These are phyloP conservation scores for Vanrija pseudolonga DNA, from an alignment of 1,284 basidiomycete species.

Conservation along the genomic window DNA sequence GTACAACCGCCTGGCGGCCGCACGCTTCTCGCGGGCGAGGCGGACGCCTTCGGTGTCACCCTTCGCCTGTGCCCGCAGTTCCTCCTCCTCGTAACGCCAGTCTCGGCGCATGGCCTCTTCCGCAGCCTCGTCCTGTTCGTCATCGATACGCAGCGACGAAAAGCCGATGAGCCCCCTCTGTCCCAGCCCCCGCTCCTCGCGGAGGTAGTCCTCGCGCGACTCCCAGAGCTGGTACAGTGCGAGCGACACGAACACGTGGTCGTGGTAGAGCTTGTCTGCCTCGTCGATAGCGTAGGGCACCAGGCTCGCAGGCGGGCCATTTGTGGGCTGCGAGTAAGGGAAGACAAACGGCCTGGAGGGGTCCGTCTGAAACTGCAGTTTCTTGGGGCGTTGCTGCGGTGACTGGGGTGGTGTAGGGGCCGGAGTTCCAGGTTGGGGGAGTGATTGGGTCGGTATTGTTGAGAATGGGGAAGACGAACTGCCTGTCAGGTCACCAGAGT, in stretches of 20 bases:
- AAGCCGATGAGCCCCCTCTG: constrained; percentile 56
- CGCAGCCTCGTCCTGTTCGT: constrained; percentile 46
- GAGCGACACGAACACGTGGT: constrained; percentile 85
- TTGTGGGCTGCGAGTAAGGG: constrained; percentile 70
- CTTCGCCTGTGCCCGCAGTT: constrained; percentile 53
- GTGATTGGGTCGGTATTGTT: constrained; percentile 4
- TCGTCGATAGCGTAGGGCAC: constrained; percentile 95
- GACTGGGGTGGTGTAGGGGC: constrained; percentile 84
- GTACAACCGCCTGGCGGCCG: constrained; percentile 77
- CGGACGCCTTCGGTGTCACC: constrained; percentile 59
- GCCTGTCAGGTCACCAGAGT: constrained; percentile 11
- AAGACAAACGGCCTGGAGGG: constrained; percentile 92
- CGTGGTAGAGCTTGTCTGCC: constrained; percentile 83
- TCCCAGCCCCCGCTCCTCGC: constrained; percentile 82
- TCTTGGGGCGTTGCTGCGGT: constrained; percentile 77
- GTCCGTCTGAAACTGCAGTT: constrained; percentile 98
- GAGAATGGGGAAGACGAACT: constrained; percentile 18
- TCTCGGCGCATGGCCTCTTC: constrained; percentile 59
- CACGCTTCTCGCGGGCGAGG: constrained; percentile 63
- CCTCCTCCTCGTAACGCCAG: constrained; percentile 60
- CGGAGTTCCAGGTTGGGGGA: constrained; percentile 66
- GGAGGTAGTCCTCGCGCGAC: constrained; percentile 90
- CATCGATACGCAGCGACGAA: constrained; percentile 38
- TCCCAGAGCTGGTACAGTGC: constrained; percentile 92
- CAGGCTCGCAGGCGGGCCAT: constrained; percentile 48